phyloP scores from a whole-genome alignment of 73 alveolate species.

The Blepharisma stoltei region DNA sequence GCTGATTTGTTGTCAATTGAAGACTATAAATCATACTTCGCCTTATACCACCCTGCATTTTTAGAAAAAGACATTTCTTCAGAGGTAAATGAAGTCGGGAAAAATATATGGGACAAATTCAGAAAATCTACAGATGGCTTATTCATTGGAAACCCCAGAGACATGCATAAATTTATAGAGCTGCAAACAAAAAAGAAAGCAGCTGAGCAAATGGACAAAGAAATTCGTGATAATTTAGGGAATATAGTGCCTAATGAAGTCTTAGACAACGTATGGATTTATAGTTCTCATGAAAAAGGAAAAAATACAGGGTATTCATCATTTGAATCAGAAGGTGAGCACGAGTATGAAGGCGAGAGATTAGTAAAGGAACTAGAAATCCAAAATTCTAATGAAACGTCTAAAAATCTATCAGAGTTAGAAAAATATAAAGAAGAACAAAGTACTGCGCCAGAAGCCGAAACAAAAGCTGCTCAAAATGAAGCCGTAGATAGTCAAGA shows the following conservation, averaged over 20 bases:
- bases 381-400: too few relatives aligned
- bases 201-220: neutral
- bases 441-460: too few relatives aligned
- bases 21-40: neutral
- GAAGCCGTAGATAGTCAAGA: too few relatives aligned
- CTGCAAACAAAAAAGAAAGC: neutral
- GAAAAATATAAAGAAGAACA: too few relatives aligned
- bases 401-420: too few relatives aligned
- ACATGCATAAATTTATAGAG: neutral
- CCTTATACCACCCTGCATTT: neutral
- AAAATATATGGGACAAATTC: neutral
- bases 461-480: too few relatives aligned
- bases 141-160: neutral
- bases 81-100: neutral
- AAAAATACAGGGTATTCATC: neutral
- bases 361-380: too few relatives aligned
- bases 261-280: neutral
- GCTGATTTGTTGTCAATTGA: neutral
- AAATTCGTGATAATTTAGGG: neutral
- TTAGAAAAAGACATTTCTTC: neutral
- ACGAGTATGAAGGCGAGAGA: too few relatives aligned
- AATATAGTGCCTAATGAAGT: neutral
- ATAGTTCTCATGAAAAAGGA: neutral
- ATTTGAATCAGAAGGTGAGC: neutral
- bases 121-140: neutral